Conservation (phyloP, 2,329 filamentous ascomycete species). For the Delphinella strobiligena region DNA sequence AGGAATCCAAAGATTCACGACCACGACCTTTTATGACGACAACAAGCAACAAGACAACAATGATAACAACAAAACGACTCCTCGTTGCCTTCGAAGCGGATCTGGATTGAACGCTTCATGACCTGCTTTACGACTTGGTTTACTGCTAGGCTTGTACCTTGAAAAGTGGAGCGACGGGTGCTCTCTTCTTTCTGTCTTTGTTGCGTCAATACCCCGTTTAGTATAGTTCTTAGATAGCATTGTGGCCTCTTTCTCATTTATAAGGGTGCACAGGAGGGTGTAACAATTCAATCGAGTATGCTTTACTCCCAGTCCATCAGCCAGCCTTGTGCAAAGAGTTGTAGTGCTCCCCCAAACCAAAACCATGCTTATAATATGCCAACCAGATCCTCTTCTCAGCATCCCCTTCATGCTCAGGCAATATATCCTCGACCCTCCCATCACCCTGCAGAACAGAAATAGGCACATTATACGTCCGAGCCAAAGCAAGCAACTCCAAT, state of each 20-base stretch:
- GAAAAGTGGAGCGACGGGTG: not conserved
- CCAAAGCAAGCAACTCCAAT: conserved; percentile 75
- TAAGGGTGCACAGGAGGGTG: too few species aligned
- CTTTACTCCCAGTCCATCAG: conserved; percentile 3
- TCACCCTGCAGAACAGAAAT: conserved; percentile 78
- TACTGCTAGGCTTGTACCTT: not conserved
- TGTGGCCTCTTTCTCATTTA: too few species aligned
- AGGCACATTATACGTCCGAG: conserved; percentile 64
- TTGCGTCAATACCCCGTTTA: not conserved
- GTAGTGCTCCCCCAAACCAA: conserved; percentile 92
- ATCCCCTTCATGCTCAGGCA: conserved; percentile 36
- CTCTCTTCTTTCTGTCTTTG: not conserved
- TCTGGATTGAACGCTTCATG: not conserved
- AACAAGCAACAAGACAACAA: too few species aligned
- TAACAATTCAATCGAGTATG: too few species aligned
- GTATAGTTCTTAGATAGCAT: too few species aligned
- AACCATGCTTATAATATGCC: conserved; percentile 89
- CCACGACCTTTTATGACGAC: too few species aligned
- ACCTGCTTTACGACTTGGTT: not conserved
- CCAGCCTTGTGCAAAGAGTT: conserved; percentile 56
- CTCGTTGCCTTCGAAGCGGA: too few species aligned
- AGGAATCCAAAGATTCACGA: too few species aligned
- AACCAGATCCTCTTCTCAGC: conserved; percentile 62
- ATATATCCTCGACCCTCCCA: conserved; percentile 66
- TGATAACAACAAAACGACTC: too few species aligned